phyloP scores from a whole-genome alignment of 2,329 filamentous ascomycete genomes.

The Alternaria angustiovoidea region DNA sequence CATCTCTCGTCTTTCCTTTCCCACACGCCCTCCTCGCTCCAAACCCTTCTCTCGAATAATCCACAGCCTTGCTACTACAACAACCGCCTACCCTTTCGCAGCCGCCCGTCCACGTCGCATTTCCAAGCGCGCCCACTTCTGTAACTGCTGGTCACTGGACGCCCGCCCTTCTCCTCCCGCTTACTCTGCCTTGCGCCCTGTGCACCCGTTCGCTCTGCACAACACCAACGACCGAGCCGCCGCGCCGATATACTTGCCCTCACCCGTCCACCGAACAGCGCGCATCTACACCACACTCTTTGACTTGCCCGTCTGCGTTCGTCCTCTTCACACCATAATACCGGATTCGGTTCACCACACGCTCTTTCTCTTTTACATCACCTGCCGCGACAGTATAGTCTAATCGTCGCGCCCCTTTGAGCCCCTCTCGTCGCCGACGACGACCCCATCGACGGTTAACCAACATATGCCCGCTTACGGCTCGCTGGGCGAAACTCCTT shows the following conservation, averaged over 20 bases:
- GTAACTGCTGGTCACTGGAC: constrained; percentile 20
- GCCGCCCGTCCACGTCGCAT: constrained; percentile 20
- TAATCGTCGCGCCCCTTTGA: constrained; percentile 8
- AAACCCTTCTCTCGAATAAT: constrained; percentile 24
- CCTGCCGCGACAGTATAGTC: constrained; percentile 23
- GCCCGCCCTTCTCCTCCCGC: constrained; percentile 6
- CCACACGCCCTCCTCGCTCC: constrained; percentile 14
- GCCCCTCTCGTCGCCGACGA: constrained; percentile 52
- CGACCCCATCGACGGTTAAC: not conserved
- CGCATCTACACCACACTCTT: constrained; percentile 11
- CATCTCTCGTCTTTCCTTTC: constrained; percentile 17
- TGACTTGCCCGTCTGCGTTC: not conserved
- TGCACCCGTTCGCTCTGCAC: constrained; percentile 13
- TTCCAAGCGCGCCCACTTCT: not conserved
- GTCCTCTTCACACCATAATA: not conserved
- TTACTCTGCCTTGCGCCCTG: constrained; percentile 13
- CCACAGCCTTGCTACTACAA: constrained; percentile 17
- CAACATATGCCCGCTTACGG: constrained; percentile 74
- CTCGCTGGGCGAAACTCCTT: constrained; percentile 73
- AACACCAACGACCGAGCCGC: not conserved
- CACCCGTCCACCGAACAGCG: constrained; percentile 15
- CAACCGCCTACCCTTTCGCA: constrained; percentile 21
- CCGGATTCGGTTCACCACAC: not conserved
- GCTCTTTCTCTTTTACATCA: not conserved
- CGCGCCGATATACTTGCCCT: constrained; percentile 8